Base-by-base conservation (phyloP, 2,329 filamentous ascomycete genomes). In the Biscogniauxia sp. region DNA sequence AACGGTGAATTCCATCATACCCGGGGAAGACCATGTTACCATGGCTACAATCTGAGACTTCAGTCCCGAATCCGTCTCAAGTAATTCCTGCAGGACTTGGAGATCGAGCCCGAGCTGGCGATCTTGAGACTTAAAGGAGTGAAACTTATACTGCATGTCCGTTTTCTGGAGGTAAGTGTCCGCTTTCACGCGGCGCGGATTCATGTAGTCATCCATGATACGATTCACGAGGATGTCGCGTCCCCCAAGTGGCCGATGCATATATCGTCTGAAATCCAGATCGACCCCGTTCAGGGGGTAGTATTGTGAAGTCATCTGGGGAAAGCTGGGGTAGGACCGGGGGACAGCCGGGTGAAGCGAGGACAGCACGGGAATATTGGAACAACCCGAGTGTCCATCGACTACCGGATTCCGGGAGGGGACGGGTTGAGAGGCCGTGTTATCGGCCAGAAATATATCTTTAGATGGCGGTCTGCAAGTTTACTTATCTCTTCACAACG, bases 271-370 rank as follows among this genome's bases (percentile, higher is more conserved):
- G 61, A 75, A 75, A 45, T 72, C 70, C 32, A 74, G 66, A 41
- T 71, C 62, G 26, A 71, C 61, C n/a, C 70, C 66, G 59, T 76
- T 71, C 5, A 77, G 60, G 20, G 74, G 75, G 54, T 76, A 77
- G 54, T 76, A 77, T 62, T 76, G 71, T 11, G 51, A 51, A 37
- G 61, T 51, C 69, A 69, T 70, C 1, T 23, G 64, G 59, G 37
- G 26, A 58, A 15, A 28, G 41, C 37, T 6, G 37, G 37, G 37
- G 37, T 13, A 45, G 37, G 37, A n/a, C 37, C 37, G 37, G 13
- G 37, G 37, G 2, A 45, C 5, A 6, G 37, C 37, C 37, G 17
- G 13, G 15, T 5, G 37, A 45, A 45, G 37, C n/a, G 32, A 37
- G 13, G 23, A 23, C 23, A 23, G 23, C 23, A 23, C 23, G 5